Base-by-base conservation (phyloP, 75 land plant genomes). In the Cunninghamia lanceolata region DNA sequence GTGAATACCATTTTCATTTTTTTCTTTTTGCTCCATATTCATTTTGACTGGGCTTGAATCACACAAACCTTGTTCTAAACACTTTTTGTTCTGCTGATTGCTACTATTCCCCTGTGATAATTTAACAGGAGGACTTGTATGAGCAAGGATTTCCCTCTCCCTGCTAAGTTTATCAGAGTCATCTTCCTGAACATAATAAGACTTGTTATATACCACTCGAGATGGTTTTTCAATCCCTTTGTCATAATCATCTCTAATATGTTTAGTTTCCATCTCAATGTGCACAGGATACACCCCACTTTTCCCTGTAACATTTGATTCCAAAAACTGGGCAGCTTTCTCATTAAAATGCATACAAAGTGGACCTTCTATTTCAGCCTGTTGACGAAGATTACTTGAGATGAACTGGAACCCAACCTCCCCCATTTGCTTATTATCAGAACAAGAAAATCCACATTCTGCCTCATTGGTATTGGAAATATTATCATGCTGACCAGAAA, bases 191-290 rank as follows among this genome's bases (percentile, higher is more conserved):
- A 79, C 17, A 25, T 11, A 15, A 15, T 43, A 43, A 42, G 82
- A 43, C n/a, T 79, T 43, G 21, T 0, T 79, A 47, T 28, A 28
- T 17, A 21, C 46, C 10, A 43, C 21, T 79, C 45, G 47, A 19
- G 32, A 43, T 80, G 50, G 16, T n/a, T n/a, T 45, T 40, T 42
- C 80, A 77, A 77, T 40, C 80, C 19, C 6, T 19, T 39, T 25
- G 21, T 34, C 80, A 39, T 40, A 9, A 77, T 77, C 45, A 77
- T 77, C 80, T 77, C 25, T 77, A 77, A 9, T 11, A 9, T 42
- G 11, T 80, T 43, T 80, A 45, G 30, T 80, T 80, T 80, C 46
- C 82, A 78, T 78, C 13, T 78, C 50, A 80, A 80, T 45, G 3
- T 43, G 82, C 82, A 80, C 25, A 28, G 82, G 14, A 25, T 25